phyloP scores from a whole-genome alignment of 345 rosid genomes.

The Syzygium jambos region DNA sequence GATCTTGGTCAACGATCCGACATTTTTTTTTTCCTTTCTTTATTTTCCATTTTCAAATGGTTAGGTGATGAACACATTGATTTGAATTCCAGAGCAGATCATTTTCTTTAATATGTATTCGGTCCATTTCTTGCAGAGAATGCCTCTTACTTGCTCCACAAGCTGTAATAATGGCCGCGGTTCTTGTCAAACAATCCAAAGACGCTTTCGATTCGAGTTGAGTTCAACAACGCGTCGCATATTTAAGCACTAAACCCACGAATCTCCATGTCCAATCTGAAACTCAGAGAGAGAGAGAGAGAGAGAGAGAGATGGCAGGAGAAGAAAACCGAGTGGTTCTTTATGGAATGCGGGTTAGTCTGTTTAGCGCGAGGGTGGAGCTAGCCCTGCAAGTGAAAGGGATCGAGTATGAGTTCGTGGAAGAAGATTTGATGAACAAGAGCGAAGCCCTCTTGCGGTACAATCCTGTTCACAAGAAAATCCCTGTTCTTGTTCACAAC shows the following conservation, averaged over 20 bases:
- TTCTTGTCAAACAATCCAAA: neutral
- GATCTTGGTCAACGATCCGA: neutral
- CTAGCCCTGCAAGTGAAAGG: constrained; percentile 30
- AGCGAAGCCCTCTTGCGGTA: constrained; percentile 16
- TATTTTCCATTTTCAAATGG: neutral
- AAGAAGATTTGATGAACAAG: constrained; percentile 35
- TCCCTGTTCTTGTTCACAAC: constrained; percentile 36
- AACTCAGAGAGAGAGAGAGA: neutral
- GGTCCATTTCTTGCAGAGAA: neutral
- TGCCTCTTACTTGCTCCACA: accelerated
- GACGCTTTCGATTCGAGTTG: neutral
- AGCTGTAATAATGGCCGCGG: neutral
- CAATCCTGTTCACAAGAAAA: constrained; percentile 32
- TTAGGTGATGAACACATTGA: neutral
- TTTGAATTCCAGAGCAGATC: neutral
- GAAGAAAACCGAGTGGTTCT: constrained; percentile 25
- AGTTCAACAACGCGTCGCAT: neutral
- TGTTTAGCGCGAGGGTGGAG: constrained; percentile 26
- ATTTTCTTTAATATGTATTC: neutral
- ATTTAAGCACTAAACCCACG: neutral
- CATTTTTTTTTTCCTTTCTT: neutral
- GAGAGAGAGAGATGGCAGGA: constrained; percentile 17
- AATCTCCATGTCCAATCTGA: neutral
- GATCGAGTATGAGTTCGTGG: constrained; percentile 21
- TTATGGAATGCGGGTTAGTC: constrained; percentile 19